Evolutionary conservation across 495 filamentous ascomycete species (phyloP).

Genomic region (Polyplosphaeria fusca): DNA sequence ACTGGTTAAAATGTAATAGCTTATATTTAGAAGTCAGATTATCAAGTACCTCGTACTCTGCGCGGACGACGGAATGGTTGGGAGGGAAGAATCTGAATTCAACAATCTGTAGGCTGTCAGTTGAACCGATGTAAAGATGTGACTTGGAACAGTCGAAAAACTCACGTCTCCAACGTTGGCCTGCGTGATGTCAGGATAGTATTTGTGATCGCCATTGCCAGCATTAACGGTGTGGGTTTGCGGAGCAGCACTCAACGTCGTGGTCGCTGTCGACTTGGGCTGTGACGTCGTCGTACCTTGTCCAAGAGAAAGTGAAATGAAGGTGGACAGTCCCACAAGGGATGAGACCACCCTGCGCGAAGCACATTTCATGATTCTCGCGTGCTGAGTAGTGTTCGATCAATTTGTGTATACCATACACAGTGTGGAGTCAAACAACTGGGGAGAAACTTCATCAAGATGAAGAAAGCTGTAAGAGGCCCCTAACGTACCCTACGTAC

Average conservation of each 20-base stretch:
- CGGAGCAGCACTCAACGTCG: neutral
- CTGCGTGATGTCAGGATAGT: slow-evolving; percentile 31
- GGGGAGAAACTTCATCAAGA: too few relatives aligned
- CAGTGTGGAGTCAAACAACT: too few relatives aligned
- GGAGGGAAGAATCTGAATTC: slow-evolving; percentile 59
- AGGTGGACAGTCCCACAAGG: too few relatives aligned
- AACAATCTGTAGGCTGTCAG: slow-evolving; percentile 24
- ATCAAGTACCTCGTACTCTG: slow-evolving; percentile 30
- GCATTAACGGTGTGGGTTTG: slow-evolving; percentile 36
- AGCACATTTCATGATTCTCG: too few relatives aligned
- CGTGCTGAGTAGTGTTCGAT: too few relatives aligned
- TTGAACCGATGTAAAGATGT: neutral
- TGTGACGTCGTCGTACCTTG: neutral
- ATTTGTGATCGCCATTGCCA: slow-evolving; percentile 33
- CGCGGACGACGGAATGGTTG: slow-evolving; percentile 49
- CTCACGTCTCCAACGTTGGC: slow-evolving; percentile 39
- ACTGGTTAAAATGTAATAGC: too few relatives aligned
- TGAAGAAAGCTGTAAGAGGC: too few relatives aligned
- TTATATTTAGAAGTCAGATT: too few relatives aligned
- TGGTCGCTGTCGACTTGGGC: neutral
- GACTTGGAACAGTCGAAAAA: neutral
- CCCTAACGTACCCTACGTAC: too few relatives aligned
- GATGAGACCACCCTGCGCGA: too few relatives aligned
- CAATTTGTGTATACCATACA: too few relatives aligned
- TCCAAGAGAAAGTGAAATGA: too few relatives aligned